Conservation (phyloP, 441 rosid genomes). For the Croton setiger region DNA sequence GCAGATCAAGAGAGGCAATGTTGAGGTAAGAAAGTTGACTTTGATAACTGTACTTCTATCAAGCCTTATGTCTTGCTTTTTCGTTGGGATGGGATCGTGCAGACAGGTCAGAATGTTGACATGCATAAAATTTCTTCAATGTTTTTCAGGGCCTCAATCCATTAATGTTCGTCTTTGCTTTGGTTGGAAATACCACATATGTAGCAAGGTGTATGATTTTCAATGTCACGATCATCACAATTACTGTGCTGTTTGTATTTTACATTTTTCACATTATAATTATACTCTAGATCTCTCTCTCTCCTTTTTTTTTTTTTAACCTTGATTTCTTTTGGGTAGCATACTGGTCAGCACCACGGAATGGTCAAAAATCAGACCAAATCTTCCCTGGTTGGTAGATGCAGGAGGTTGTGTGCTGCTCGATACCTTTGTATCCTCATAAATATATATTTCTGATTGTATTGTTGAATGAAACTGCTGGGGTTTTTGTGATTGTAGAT, state of each 20-base stretch:
- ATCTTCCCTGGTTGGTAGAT: constrained; percentile 85
- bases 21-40: constrained; percentile 47
- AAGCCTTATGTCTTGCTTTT: not conserved
- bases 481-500: not conserved
- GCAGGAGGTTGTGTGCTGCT: constrained; percentile 84
- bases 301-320: not conserved
- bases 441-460: not conserved
- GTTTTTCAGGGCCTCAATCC: constrained; percentile 68
- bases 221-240: not conserved
- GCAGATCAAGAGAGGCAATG: constrained; percentile 82
- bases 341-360: constrained; percentile 61
- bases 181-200: constrained; percentile 75
- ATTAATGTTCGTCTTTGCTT: constrained; percentile 76
- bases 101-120: not conserved
- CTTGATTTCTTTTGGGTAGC: constrained; percentile 31
- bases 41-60: not conserved
- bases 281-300: not conserved
- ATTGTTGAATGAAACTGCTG: not conserved
- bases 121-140: constrained; percentile 1
- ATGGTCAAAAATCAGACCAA: constrained; percentile 63
- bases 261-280: not conserved
- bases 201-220: constrained; percentile 59
- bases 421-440: constrained; percentile 65
- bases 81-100: not conserved
- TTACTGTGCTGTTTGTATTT: not conserved